A percentile compares a stretch with the other conserved stretches of the same genome.
These are phyloP conservation scores for Phytophthora melonis DNA, from an alignment of 352 stramenopile species.

Conservation along the genomic window DNA sequence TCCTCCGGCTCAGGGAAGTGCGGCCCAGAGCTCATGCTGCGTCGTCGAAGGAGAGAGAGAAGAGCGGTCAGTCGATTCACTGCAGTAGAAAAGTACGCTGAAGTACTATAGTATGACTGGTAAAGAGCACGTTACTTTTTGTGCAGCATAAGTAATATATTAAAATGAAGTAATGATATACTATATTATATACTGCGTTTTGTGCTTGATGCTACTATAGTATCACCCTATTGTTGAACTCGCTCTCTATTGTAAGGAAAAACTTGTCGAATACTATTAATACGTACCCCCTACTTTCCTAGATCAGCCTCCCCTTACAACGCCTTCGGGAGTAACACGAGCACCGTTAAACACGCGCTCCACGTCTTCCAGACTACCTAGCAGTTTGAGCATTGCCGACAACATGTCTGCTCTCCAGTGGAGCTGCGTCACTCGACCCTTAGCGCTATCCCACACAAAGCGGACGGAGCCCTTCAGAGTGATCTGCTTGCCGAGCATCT, in stretches of 20 bases:
- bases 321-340: neutral
- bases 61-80: too few relatives aligned
- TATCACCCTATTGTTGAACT: too few relatives aligned
- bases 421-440: conserved; percentile 1
- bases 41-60: neutral
- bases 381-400: neutral
- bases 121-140: too few relatives aligned
- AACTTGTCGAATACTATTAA: too few relatives aligned
- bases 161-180: too few relatives aligned
- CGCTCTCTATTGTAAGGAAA: too few relatives aligned
- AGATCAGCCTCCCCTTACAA: neutral
- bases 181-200: too few relatives aligned
- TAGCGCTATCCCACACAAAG: conserved; percentile 4
- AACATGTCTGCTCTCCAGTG: conserved; percentile 1
- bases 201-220: too few relatives aligned
- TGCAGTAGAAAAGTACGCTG: too few relatives aligned
- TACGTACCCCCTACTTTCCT: too few relatives aligned
- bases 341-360: conserved; percentile 3
- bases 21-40: conserved; percentile 6
- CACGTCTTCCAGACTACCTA: conserved; percentile 16
- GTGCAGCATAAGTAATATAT: too few relatives aligned
- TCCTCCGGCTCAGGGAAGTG: conserved; percentile 5
- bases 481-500: conserved; percentile 6
- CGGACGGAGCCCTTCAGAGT: neutral
- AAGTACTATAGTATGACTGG: too few relatives aligned